Conservation (phyloP, 768 basidiomycete genomes). For the Suillus lakei region DNA sequence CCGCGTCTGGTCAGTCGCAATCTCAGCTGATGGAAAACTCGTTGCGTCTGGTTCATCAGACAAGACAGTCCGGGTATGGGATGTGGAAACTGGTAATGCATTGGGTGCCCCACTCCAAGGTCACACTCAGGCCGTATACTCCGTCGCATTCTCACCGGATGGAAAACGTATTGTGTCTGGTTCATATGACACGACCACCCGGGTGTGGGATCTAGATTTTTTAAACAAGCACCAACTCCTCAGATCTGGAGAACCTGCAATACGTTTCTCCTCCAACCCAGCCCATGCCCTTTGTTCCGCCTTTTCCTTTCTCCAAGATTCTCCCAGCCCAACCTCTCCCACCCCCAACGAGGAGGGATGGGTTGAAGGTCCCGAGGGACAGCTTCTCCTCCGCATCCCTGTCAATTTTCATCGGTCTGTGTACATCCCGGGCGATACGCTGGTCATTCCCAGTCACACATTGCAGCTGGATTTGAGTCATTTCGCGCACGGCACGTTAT, state of each 20-base stretch:
- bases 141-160: slow-evolving; percentile 7
- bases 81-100: neutral
- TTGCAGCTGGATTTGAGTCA: slow-evolving; percentile 8
- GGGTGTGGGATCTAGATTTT: slow-evolving; percentile 26
- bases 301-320: neutral
- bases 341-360: neutral
- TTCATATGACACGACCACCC: slow-evolving; percentile 2
- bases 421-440: neutral
- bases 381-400: slow-evolving; percentile 11
- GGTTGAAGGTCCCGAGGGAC: neutral
- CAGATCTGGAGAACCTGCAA: neutral
- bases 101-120: slow-evolving; percentile 12
- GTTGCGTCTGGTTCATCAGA: slow-evolving; percentile 8
- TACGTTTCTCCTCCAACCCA: slow-evolving; percentile 3
- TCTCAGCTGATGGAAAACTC: neutral
- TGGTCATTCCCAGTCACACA: slow-evolving; percentile 4
- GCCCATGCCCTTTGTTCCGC: slow-evolving; percentile 2
- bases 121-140: slow-evolving; percentile 11
- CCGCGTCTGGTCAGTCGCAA: neutral
- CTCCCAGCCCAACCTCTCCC: neutral
- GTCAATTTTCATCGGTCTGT: neutral
- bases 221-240: neutral
- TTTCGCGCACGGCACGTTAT: neutral
- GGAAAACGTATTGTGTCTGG: slow-evolving; percentile 1
- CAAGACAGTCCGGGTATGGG: slow-evolving; percentile 5